phyloP scores from a whole-genome alignment of 805 yeast species.

The Teunomyces stri region DNA sequence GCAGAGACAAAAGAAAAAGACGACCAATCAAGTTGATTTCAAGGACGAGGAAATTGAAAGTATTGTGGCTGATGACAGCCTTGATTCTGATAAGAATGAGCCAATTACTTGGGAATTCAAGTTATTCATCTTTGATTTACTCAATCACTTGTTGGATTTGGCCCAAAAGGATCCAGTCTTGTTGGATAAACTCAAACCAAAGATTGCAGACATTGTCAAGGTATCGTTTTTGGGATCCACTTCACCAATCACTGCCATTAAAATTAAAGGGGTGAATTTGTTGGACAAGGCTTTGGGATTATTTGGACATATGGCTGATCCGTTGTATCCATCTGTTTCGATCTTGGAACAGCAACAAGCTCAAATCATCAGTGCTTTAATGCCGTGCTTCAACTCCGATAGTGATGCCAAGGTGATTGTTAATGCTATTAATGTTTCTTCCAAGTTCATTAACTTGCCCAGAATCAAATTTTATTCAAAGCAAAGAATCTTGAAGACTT shows the following conservation, averaged over 20 bases:
- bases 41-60: constrained; percentile 42
- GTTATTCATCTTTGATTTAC: constrained; percentile 43
- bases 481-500: constrained; percentile 54
- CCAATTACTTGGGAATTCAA: constrained; percentile 60
- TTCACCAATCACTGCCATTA: constrained; percentile 57
- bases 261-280: constrained; percentile 63
- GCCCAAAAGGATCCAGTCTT: constrained; percentile 43
- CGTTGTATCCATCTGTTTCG: constrained; percentile 66
- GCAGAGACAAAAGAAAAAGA: constrained; percentile 42
- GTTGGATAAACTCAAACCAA: constrained; percentile 40
- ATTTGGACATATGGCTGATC: constrained; percentile 64
- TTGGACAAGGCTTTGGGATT: constrained; percentile 60
- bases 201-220: constrained; percentile 65
- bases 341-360: constrained; percentile 92
- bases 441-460: constrained; percentile 60
- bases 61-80: constrained; percentile 34
- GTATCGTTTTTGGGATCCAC: constrained; percentile 82
- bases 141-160: constrained; percentile 41
- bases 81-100: constrained; percentile 46
- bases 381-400: constrained; percentile 78
- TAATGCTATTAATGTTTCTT: constrained; percentile 73
- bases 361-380: constrained; percentile 82
- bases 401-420: constrained; percentile 73
- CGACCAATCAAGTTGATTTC: constrained; percentile 25
- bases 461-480: constrained; percentile 44